phyloP scores from a whole-genome alignment of 1,284 basidiomycete genomes.

The Cryptococcus hybrid region DNA sequence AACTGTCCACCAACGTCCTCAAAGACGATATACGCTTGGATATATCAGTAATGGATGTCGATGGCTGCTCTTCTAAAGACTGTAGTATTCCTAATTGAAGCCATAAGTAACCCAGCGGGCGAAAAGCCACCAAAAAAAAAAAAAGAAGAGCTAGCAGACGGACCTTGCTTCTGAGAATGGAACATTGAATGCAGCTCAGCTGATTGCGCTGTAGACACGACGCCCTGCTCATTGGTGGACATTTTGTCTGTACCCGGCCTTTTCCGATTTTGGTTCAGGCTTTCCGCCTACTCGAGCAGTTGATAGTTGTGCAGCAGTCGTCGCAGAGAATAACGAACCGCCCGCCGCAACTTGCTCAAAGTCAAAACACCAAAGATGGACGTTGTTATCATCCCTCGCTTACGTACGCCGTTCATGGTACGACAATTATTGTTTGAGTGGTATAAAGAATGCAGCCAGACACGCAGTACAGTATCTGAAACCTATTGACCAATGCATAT shows the following conservation, averaged over 20 bases:
- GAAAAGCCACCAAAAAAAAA: neutral
- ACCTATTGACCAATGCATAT: no score
- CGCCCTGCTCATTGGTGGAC: neutral
- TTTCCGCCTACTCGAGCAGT: no score
- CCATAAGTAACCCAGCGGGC: neutral
- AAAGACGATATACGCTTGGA: conserved; percentile 1
- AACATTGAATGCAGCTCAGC: conserved; percentile 26
- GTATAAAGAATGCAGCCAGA: no score
- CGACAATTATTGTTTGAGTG: no score
- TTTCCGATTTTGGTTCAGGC: no score
- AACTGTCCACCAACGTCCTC: conserved; percentile 4
- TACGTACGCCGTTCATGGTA: no score
- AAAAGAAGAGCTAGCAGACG: neutral
- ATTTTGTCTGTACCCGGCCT: neutral
- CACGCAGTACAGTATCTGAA: no score
- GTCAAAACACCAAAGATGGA: no score
- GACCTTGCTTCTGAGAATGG: conserved; percentile 18
- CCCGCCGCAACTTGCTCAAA: no score
- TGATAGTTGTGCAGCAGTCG: no score
- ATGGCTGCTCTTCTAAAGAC: neutral
- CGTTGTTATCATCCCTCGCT: no score
- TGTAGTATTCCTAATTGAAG: neutral
- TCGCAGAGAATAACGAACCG: no score
- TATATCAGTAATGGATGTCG: conserved; percentile 9
- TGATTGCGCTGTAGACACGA: conserved; percentile 7